Base-by-base conservation (phyloP, 345 rosid species). In the Salix purpurea region DNA sequence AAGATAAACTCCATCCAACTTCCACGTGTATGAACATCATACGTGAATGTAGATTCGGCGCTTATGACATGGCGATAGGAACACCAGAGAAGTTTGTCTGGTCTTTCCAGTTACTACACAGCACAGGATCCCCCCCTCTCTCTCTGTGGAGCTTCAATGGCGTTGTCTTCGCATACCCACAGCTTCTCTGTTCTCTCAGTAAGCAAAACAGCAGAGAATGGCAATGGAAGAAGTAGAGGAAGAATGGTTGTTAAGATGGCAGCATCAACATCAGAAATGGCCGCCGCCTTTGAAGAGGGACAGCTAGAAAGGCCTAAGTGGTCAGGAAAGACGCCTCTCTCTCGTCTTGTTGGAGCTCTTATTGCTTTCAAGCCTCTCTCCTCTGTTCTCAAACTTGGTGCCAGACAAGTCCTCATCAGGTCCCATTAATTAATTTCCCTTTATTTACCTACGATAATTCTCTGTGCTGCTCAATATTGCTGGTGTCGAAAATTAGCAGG, bases 351-450 rank as follows among this genome's bases (percentile, higher is more conserved):
- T 32, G 85, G 84, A 67, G 85, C 90, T 26, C 78, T 90, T 74
- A 81, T 90, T 78, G 82, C 90, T 71, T 86, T 90, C 78, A 88
- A 86, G 82, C 94, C 91, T 71, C 69, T 90, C 75, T 88, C 74
- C 78, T 79, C 88, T 24, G 65, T 88, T 56, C 91, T 90, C 74
- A 88, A 87, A 82, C 88, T 87, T 15, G 94, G 94, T 34, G 94
- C 91, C 42, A 81, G 94, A 77, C 88, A 85, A 64, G 91, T 90
- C 64, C 85, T 90, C 18, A 87, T 86, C 85, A 88, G 91, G 93
- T 90, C 67, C 42, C 24, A 46, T 46, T 46, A 30, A 37, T 10
- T 7, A 36, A 13, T 56, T 10, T 28, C 3, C 14, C 32, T 56
- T 12, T 10, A 24, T 4, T 3, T 46, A 75, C 56, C 5, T 15